Evolutionary conservation across 139 green algal genomes (phyloP).

Genomic region (Asterochloris erici): DNA sequence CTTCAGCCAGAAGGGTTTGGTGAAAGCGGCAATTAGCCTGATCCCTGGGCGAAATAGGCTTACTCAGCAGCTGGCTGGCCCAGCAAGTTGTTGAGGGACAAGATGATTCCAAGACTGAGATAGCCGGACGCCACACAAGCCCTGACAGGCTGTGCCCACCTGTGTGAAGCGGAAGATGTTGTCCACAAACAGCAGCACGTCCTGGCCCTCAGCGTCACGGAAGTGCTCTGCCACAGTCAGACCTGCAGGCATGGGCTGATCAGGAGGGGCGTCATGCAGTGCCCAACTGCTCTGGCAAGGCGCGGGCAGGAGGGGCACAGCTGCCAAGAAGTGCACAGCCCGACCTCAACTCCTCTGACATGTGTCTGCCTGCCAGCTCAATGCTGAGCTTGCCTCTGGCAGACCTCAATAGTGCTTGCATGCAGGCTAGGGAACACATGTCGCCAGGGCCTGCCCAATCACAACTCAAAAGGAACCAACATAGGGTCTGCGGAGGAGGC

Average conservation of each 20-base stretch:
- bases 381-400: no score
- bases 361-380: no score
- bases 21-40: no score
- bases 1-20: no score
- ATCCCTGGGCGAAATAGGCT: no score
- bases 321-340: no score
- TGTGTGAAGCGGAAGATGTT: constrained; percentile 99
- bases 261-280: background rate
- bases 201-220: constrained; percentile 98
- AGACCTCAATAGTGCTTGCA: no score
- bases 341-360: background rate
- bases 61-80: no score
- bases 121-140: background rate
- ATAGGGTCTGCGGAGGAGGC: background rate
- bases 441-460: background rate
- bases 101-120: background rate
- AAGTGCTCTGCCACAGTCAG: constrained; percentile 99
- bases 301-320: no score
- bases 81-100: background rate
- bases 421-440: no score
- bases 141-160: constrained; percentile 26
- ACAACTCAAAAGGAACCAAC: background rate
- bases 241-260: constrained; percentile 45
- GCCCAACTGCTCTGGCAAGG: background rate
- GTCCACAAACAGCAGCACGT: constrained; percentile 99